Evolutionary conservation across 2,329 filamentous ascomycete genomes (phyloP).

Genomic region (Cadophora sp.): DNA sequence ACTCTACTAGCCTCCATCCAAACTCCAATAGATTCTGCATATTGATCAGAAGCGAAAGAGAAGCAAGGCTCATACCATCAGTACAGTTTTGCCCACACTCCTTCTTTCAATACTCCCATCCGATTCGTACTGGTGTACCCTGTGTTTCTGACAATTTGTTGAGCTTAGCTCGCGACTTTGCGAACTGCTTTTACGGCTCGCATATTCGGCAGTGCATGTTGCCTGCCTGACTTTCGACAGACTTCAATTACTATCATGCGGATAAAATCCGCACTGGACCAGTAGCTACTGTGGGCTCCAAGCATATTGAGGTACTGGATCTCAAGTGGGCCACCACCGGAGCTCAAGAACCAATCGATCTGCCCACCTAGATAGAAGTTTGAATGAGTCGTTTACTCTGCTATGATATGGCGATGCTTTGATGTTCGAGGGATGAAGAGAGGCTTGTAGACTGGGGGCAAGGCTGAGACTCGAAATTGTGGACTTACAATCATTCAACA

Average conservation of each 20-base stretch:
- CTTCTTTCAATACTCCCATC: too few species aligned
- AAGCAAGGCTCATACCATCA: too few species aligned
- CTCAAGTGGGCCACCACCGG: slow-evolving; percentile 85
- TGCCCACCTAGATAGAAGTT: slow-evolving; percentile 63
- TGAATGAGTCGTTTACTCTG: not conserved
- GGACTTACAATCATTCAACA: slow-evolving; percentile 82
- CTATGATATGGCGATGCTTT: not conserved
- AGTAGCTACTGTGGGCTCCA: slow-evolving; percentile 93
- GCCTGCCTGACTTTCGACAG: slow-evolving; percentile 73
- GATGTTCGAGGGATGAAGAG: not conserved
- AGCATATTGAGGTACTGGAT: slow-evolving; percentile 98
- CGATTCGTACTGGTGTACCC: not conserved
- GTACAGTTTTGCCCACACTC: too few species aligned
- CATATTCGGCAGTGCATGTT: slow-evolving; percentile 62
- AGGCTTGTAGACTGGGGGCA: not conserved
- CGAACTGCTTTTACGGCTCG: slow-evolving; percentile 58
- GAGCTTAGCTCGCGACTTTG: slow-evolving; percentile 24
- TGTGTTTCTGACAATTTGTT: not conserved
- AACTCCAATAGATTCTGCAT: not conserved
- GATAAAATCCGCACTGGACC: slow-evolving; percentile 87
- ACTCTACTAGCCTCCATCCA: not conserved
- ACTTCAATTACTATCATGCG: slow-evolving; percentile 88
- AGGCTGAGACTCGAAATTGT: not conserved
- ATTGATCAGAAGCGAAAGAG: not conserved
- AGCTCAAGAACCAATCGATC: slow-evolving; percentile 87